phyloP scores from a whole-genome alignment of 768 basidiomycete species.

The Exidia glandulosa region DNA sequence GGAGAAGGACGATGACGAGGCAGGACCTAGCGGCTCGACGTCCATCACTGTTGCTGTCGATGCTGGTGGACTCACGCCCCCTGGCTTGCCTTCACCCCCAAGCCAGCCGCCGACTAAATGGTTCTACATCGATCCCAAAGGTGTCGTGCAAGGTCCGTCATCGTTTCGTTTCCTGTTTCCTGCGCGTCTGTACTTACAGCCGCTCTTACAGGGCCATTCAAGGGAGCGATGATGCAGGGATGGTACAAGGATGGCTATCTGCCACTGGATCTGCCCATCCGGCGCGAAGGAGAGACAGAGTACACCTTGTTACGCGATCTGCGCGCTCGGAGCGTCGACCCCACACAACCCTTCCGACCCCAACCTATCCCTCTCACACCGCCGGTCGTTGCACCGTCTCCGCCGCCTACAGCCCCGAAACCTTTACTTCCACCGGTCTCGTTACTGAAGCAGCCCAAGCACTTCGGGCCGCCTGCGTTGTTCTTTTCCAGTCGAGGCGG shows the following conservation, averaged over 20 bases:
- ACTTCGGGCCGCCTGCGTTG: conserved; percentile 78
- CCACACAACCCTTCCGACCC: conserved; percentile 61
- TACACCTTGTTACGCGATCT: conserved; percentile 65
- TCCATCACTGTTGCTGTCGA: conserved; percentile 30
- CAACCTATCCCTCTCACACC: conserved; percentile 29
- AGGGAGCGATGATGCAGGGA: conserved; percentile 74
- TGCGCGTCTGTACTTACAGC: background rate
- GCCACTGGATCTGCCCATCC: conserved; percentile 71
- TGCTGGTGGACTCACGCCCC: conserved; percentile 63
- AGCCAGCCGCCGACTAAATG: conserved; percentile 60
- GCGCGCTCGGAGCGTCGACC: conserved; percentile 67
- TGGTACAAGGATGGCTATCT: conserved; percentile 82
- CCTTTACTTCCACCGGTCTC: conserved; percentile 65
- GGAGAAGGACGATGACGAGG: conserved; percentile 24
- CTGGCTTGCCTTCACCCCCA: conserved; percentile 64
- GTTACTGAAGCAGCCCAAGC: conserved; percentile 62
- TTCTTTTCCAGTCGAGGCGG: conserved; percentile 87
- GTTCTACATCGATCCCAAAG: conserved; percentile 79
- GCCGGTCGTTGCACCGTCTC: conserved; percentile 16
- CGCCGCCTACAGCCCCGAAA: conserved; percentile 30
- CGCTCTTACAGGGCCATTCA: conserved; percentile 80
- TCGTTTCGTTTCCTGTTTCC: background rate
- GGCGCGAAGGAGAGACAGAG: conserved; percentile 60
- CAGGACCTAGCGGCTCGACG: too few relatives aligned
- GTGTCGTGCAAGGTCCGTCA: conserved; percentile 59